Base-by-base conservation (phyloP, 139 green algal genomes). In the Chlamydomonas urium region DNA sequence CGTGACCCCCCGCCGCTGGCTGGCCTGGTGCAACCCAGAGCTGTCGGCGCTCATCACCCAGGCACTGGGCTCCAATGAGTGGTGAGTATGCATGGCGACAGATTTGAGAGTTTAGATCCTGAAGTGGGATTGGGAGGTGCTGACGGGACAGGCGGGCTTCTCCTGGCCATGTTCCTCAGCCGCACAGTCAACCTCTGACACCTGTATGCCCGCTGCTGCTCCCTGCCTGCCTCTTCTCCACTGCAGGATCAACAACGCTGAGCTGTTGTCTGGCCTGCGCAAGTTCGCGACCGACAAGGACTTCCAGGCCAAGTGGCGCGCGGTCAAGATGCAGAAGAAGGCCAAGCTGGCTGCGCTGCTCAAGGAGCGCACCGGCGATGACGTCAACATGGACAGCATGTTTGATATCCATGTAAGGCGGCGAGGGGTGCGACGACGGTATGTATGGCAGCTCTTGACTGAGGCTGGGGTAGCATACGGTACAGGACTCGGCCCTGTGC, bases 1-100 rank as follows among this genome's bases (percentile, higher is more conserved):
- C 35, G 95, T 99, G 50, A 99, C 95, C 1, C 91, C 88, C 34
- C 88, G 95, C 72, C 89, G 95, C 66, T 99, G 95, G 95, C 85
- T 99, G 66, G 90, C 90, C 31, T 96, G 96, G 87, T 97, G 92
- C 87, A 99, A 99, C 88, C 93, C 94, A 17, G 66, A 79, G 47
- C 88, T 99, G 71, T 71, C 82, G 32, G 48, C 78, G 3, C 85
- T 99, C 45, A 96, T 98, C 86, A 93, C 93, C 10, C 76, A 91
- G 45, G 90, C 83, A 32, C 86, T 98, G 23, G 92, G 92, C 61
- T 87, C 65, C 26, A 85, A 97, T 24, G 80, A 76, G 29, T 98
- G 93, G 93, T 79, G 50, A 8, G 72, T 56, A 21, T 56, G 45
- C 21, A 56, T 56, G 45, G 17, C 17, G 45, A 56, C 45, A 56